Conservation (phyloP, 345 rosid genomes). For the Bretschneidera sinensis region DNA sequence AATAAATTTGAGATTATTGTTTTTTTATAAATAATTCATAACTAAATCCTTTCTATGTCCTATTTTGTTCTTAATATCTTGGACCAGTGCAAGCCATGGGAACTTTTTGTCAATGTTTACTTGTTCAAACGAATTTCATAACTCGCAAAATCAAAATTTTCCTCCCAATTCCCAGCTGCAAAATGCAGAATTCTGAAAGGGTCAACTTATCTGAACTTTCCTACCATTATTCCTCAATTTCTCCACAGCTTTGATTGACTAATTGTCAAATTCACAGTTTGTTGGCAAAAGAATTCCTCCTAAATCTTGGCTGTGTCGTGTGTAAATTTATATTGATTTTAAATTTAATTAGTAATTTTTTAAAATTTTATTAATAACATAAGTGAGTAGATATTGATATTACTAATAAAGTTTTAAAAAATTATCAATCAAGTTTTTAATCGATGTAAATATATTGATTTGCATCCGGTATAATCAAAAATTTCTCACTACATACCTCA, state of each 20-base stretch:
- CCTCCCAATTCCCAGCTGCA: background rate
- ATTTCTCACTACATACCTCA: too few species aligned
- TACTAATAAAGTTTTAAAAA: background rate
- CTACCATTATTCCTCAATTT: background rate
- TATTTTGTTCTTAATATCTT: background rate
- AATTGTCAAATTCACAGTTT: slow-evolving; percentile 8
- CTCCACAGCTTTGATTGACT: background rate
- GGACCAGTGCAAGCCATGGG: background rate
- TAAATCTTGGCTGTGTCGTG: too few species aligned
- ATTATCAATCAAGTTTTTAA: too few species aligned
- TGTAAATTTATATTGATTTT: background rate
- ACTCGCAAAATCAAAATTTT: background rate
- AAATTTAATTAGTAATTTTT: background rate
- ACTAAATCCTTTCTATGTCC: background rate
- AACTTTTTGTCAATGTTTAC: background rate
- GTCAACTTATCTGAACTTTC: background rate
- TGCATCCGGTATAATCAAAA: too few species aligned
- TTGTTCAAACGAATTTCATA: background rate
- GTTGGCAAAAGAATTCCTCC: background rate
- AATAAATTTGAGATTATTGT: background rate
- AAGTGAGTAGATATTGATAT: too few species aligned
- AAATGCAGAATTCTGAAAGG: background rate
- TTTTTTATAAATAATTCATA: background rate
- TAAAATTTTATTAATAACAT: too few species aligned
- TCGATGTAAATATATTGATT: too few species aligned